Percentiles rank a stretch among this genome's conserved stretches.
Evolutionary conservation across 1,284 basidiomycete species (phyloP).

Genomic region (Trametes versicolor): DNA sequence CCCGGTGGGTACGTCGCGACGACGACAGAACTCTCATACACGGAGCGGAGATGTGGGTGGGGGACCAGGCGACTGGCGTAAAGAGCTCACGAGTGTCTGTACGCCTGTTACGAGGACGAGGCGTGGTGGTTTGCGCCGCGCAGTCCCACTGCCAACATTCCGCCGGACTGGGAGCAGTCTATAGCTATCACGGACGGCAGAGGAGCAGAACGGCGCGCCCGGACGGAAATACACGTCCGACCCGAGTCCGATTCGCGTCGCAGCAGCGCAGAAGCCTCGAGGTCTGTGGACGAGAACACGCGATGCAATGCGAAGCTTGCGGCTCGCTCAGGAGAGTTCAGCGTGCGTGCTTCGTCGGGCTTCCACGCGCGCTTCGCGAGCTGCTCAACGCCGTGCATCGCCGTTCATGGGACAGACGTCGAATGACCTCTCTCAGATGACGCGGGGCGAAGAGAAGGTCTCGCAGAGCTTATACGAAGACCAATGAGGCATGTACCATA

Average conservation of each 20-base stretch:
- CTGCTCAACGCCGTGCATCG: conserved; percentile 9
- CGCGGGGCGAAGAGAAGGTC: background rate
- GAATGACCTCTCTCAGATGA: background rate
- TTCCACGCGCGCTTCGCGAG: conserved; percentile 10
- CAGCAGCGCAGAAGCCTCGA: conserved; percentile 10
- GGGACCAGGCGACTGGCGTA: conserved; percentile 9
- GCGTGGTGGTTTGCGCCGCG: background rate
- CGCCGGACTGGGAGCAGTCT: background rate
- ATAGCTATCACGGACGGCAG: background rate
- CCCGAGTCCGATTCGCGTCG: conserved; percentile 17
- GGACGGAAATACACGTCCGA: conserved; percentile 16
- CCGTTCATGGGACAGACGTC: background rate
- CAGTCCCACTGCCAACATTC: background rate
- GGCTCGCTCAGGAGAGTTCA: background rate
- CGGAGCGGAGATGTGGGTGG: background rate
- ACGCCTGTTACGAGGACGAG: background rate
- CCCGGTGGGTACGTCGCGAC: conserved; percentile 12
- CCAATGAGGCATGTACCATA: no score
- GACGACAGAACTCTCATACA: conserved; percentile 20
- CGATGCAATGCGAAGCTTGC: background rate
- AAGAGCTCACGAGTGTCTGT: conserved; percentile 9
- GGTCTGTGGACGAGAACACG: background rate
- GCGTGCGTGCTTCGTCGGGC: conserved; percentile 5
- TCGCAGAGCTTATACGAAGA: background rate
- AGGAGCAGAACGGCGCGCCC: conserved; percentile 19